These are phyloP conservation scores for Trichosanthes cucumerina DNA, from an alignment of 306 rosid species.

Conservation along the genomic window DNA sequence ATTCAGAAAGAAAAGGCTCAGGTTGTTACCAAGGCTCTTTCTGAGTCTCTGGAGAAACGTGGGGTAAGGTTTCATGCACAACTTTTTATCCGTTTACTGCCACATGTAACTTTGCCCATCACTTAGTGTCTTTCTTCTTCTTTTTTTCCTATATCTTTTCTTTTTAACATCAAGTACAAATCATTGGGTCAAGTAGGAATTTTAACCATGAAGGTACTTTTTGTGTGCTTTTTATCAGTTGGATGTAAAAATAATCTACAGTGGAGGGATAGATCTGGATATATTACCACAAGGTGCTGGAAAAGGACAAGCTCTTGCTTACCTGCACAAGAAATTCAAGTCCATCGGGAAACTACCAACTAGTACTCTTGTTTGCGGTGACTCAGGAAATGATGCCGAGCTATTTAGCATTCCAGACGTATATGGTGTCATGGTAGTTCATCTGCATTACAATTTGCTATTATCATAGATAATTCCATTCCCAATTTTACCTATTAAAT, in stretches of 20 bases:
- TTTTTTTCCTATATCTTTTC: not conserved
- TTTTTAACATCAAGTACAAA: too few species aligned
- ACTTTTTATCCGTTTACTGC: not conserved
- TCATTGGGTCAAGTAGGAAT: not conserved
- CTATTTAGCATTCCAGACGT: slow-evolving; percentile 87
- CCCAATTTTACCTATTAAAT: not conserved
- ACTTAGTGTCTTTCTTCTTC: not conserved
- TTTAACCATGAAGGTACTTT: not conserved
- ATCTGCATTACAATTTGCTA: not conserved
- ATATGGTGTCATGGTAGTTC: slow-evolving; percentile 81
- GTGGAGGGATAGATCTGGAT: slow-evolving; percentile 96
- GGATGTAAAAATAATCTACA: slow-evolving; percentile 91
- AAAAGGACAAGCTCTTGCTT: slow-evolving; percentile 99
- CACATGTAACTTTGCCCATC: not conserved
- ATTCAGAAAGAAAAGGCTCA: slow-evolving; percentile 68
- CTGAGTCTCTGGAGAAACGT: slow-evolving; percentile 40
- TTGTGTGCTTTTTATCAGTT: slow-evolving; percentile 40
- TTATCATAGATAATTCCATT: not conserved
- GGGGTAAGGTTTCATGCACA: slow-evolving; percentile 46
- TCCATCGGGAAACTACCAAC: slow-evolving; percentile 51
- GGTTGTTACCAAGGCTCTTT: slow-evolving; percentile 56
- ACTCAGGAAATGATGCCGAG: slow-evolving; percentile 97
- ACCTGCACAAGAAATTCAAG: slow-evolving; percentile 70
- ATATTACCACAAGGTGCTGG: slow-evolving; percentile 92
- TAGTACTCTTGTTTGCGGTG: slow-evolving; percentile 90